Evolutionary conservation across 78 protist genomes (phyloP), one percentile per base, ranked within the genome.

Genomic region (Dictyostelium brefeldianum): DNA sequence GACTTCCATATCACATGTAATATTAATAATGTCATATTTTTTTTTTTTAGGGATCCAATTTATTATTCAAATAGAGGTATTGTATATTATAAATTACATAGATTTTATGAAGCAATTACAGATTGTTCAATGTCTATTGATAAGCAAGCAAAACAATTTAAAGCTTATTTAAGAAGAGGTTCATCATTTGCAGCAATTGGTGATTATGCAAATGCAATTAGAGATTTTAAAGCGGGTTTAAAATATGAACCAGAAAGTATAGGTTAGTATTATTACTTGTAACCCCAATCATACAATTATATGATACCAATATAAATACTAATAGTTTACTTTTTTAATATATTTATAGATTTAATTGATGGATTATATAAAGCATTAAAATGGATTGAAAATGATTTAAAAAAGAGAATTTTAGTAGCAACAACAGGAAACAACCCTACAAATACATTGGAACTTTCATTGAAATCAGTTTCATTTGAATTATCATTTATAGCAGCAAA

Each of bases 91-190:
- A 85, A 85, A 62, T 77, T 85, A 65, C 36, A 74, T 65, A 85
- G 92, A 85, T 85, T 47, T 50, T 77, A 57, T n/a, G 92, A 85
- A n/a, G 92, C 92, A 11, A 85, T 85, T 41, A 85, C 92, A 47
- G 92, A 85, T 64, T 85, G 83, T 41, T 51, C 92, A 14, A 75
- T 85, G 48, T 74, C 92, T 3, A 85, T 85, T n/a, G 92, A 85
- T 17, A 77, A 77, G 47, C 92, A 85, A 64, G 17, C 85, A 10
- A 69, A 85, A 59, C 77, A 77, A 54, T 57, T 85, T 51, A 85
- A 85, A 65, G 92, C 83, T 1, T 85, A 77, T 48, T n/a, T 85
- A 17, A 74, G 92, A 77, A 74, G 92, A 50, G 92, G 84, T 29
- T 50, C 84, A 46, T 79, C 83, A 3, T 85, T 64, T 59, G 22